Percentiles rank a stretch among this genome's conserved stretches.
These are phyloP conservation scores for Saxophila tyrrhenica DNA, from an alignment of 495 filamentous ascomycete species.

Conservation along the genomic window DNA sequence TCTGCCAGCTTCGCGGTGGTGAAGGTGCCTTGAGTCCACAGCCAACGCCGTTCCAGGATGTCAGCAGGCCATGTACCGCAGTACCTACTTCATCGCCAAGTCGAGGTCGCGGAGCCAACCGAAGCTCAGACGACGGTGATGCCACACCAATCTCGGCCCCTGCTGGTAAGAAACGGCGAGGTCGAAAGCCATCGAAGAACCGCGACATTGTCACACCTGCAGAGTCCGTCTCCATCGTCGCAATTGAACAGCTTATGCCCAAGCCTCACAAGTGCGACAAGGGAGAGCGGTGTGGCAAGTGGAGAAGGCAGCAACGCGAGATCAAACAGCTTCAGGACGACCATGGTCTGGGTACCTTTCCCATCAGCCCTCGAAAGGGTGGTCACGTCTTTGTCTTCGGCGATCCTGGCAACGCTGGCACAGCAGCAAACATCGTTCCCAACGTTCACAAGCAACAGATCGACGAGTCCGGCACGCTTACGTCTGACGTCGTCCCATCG, in stretches of 20 bases:
- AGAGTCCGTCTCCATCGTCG: slow-evolving; percentile 84
- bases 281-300: slow-evolving; percentile 80
- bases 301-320: slow-evolving; percentile 57
- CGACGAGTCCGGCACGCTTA: slow-evolving; percentile 26
- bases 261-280: slow-evolving; percentile 80
- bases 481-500: slow-evolving; percentile 59
- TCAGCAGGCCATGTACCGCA: slow-evolving; percentile 27
- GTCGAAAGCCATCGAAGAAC: slow-evolving; percentile 34
- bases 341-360: slow-evolving; percentile 36
- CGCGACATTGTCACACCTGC: slow-evolving; percentile 53
- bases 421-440: slow-evolving; percentile 42
- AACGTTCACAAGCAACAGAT: slow-evolving; percentile 21
- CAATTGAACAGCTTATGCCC: slow-evolving; percentile 77
- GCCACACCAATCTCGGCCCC: slow-evolving; percentile 26
- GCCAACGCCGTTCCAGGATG: slow-evolving; percentile 32
- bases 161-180: slow-evolving; percentile 33
- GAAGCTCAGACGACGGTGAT: slow-evolving; percentile 23
- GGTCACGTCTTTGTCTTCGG: slow-evolving; percentile 56
- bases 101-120: slow-evolving; percentile 17
- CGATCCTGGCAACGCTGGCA: slow-evolving; percentile 59
- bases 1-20: slow-evolving; percentile 52
- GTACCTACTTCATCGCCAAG: slow-evolving; percentile 18
- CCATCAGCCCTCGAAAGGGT: slow-evolving; percentile 42
- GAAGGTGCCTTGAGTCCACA: slow-evolving; percentile 34
- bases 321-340: slow-evolving; percentile 56